Evolutionary conservation across 306 rosid species (phyloP).

Genomic region (Sophora flavescens): DNA sequence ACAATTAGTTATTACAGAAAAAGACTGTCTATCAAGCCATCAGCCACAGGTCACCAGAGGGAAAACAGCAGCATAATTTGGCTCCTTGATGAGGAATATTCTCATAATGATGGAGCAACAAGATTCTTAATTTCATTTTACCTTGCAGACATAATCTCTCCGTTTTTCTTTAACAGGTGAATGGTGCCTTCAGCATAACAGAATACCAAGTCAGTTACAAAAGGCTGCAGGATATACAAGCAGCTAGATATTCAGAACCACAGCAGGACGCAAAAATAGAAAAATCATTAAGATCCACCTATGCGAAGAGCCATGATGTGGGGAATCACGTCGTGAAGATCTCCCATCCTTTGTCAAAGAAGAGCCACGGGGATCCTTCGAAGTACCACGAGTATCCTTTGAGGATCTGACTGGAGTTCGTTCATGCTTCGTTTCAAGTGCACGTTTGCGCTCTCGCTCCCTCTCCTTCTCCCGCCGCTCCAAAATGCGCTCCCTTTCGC

Average conservation of each 20-base stretch:
- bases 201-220: conserved; percentile 91
- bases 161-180: conserved; percentile 99
- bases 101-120: conserved; percentile 63
- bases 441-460: conserved; percentile 92
- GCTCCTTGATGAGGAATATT: conserved; percentile 57
- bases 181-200: conserved; percentile 99
- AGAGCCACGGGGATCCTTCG: conserved; percentile 80
- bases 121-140: conserved; percentile 71
- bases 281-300: conserved; percentile 96
- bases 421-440: conserved; percentile 58
- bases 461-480: conserved; percentile 88
- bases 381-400: conserved; percentile 74
- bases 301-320: conserved; percentile 77
- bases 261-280: conserved; percentile 74
- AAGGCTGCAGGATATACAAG: conserved; percentile 76
- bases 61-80: conserved; percentile 52
- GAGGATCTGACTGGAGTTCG: conserved; percentile 65
- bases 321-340: conserved; percentile 80
- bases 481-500: conserved; percentile 76
- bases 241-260: conserved; percentile 81
- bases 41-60: conserved; percentile 52
- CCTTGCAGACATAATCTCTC: conserved; percentile 99
- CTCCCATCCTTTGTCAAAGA: conserved; percentile 90
- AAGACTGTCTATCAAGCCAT: conserved; percentile 43
- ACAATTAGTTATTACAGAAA: conserved; percentile 29